Base-by-base conservation (phyloP, 2,329 filamentous ascomycete genomes). In the Colletotrichum cereale region DNA sequence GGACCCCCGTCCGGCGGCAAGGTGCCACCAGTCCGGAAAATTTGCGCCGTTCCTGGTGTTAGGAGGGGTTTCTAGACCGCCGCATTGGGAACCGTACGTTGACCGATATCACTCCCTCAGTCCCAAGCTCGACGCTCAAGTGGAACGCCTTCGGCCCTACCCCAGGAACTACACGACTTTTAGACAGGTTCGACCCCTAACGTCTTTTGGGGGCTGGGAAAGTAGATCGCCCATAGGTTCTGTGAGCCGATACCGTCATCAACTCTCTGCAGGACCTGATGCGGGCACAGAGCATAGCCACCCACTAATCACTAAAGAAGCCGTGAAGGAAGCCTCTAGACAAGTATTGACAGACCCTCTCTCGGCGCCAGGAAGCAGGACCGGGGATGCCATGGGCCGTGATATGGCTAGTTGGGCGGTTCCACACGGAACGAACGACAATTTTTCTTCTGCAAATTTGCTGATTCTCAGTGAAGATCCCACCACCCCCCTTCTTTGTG, bases 331-430 rank as follows among this genome's bases (percentile, higher is more conserved):
- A 47, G 64, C 58, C 38, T 55, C 29, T 62, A 5, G n/a, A n/a
- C n/a, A n/a, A n/a, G n/a, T n/a, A n/a, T n/a, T 16, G 42, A 68
- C 50, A 62, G 56, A 38, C 53, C 26, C 57, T 56, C 48, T 50
- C 47, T 50, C 57, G 34, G 50, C 62, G 40, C 21, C 14, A 68
- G 44, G 26, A 34, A 57, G 44, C 42, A 44, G 57, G 26, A 60
- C 53, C 64, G 68, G 65, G 68, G 68, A 71, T 71, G 44, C 34
- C 64, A 68, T 71, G 68, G 52, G 52, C 63, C 64, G 57, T 57
- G 18, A 24, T 29, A 53, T 55, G 57, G 52, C 38, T 62, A 53
- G 29, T 47, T 63, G 36, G 50, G 62, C 29, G 29, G 40, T 56
- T 60, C 62, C 62, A 56, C 34, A 40, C 55, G 56, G 62, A 66